These are phyloP conservation scores for Phycomyces blakesleeanus DNA, from an alignment of 192 early-diverging fungal genomes.

Conservation along the genomic window DNA sequence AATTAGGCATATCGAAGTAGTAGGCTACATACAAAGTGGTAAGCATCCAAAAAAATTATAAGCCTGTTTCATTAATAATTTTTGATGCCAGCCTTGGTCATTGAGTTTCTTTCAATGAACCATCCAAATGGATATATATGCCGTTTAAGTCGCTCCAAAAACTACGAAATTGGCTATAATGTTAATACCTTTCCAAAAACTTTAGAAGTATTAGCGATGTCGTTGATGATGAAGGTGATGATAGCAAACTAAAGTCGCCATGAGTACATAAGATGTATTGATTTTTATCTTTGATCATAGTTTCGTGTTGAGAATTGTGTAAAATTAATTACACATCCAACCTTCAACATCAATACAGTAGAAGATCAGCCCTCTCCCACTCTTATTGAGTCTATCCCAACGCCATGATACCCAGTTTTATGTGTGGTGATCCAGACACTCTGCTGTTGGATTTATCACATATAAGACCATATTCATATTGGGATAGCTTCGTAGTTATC, in stretches of 20 bases:
- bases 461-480: no score
- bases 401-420: neutral
- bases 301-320: neutral
- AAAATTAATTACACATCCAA: slow-evolving; percentile 1
- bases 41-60: neutral
- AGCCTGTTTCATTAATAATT: neutral
- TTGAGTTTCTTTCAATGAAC: neutral
- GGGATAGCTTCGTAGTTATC: no score
- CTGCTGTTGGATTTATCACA: no score
- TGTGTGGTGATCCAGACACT: no score
- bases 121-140: slow-evolving; percentile 1
- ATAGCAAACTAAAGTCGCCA: neutral
- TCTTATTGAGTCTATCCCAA: neutral
- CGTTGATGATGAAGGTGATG: neutral
- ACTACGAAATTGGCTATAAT: neutral
- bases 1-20: neutral
- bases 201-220: neutral
- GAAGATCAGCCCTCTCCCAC: neutral
- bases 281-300: neutral
- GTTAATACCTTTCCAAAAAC: slow-evolving; percentile 3
- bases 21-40: neutral
- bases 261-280: neutral
- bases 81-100: neutral
- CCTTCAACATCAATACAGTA: neutral
- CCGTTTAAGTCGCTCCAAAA: neutral